Conservation (phyloP, 108 stramenopile species). For the Fistulifera pelliculosa region DNA sequence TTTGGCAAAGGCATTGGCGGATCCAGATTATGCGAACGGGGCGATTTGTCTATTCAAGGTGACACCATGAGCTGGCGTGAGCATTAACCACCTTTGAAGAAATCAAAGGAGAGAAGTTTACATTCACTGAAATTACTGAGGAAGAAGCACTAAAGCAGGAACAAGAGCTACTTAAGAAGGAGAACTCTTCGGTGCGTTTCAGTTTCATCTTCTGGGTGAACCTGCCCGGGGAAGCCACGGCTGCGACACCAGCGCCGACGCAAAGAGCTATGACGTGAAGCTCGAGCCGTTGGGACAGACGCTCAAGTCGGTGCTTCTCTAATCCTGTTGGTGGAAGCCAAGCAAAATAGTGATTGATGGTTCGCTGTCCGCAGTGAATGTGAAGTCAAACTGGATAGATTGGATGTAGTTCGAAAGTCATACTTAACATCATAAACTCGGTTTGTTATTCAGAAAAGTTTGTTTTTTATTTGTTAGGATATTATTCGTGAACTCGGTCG, state of each 20-base stretch:
- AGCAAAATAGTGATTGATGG: too few species aligned
- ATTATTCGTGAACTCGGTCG: too few species aligned
- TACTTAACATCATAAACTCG: too few species aligned
- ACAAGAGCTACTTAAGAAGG: conserved; percentile 13
- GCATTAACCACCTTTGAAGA: conserved; percentile 5
- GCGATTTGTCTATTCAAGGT: conserved; percentile 9
- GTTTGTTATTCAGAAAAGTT: too few species aligned
- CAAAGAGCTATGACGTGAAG: conserved; percentile 6
- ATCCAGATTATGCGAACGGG: conserved; percentile 12
- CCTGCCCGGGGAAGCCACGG: conserved; percentile 16
- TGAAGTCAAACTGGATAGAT: too few species aligned
- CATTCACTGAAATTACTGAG: conserved; percentile 2
- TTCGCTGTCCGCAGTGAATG: too few species aligned
- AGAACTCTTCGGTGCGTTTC: conserved; percentile 12
- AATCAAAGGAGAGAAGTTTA: conserved; percentile 10
- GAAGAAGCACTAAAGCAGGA: conserved; percentile 13
- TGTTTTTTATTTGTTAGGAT: too few species aligned
- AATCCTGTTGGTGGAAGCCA: too few species aligned
- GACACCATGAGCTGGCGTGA: conserved; percentile 14
- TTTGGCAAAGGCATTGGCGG: conserved; percentile 16
- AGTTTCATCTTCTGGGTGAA: conserved; percentile 18
- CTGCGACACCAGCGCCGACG: conserved; percentile 4
- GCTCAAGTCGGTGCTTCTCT: too few species aligned
- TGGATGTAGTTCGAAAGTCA: too few species aligned
- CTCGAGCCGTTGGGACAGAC: conserved; percentile 10